These are phyloP conservation scores for Penicillium sp. DNA, from an alignment of 2,329 filamentous ascomycete genomes.

Conservation along the genomic window DNA sequence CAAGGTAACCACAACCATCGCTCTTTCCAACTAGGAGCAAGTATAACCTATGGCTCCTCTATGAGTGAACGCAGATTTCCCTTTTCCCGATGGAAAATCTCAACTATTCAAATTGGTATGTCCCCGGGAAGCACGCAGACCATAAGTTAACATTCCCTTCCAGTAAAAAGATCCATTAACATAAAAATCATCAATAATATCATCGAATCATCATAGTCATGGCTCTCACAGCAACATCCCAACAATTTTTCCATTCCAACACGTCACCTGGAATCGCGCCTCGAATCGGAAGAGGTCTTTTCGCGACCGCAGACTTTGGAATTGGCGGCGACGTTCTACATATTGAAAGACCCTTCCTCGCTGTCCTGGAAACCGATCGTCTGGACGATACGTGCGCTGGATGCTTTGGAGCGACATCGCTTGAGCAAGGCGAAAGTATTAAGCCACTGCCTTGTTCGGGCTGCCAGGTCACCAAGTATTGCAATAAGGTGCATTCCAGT, in stretches of 20 bases:
- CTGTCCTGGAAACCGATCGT: conserved; percentile 58
- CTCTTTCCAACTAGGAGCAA: background rate
- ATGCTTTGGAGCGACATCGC: conserved; percentile 54
- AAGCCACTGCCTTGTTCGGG: conserved; percentile 61
- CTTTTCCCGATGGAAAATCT: background rate
- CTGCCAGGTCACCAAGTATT: conserved; percentile 64
- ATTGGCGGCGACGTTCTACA: conserved; percentile 56
- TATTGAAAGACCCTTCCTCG: conserved; percentile 58
- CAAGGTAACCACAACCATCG: background rate
- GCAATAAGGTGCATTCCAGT: conserved; percentile 56
- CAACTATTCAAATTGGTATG: background rate
- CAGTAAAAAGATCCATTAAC: background rate
- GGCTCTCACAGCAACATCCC: background rate
- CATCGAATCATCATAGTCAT: background rate
- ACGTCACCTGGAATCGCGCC: conserved; percentile 31
- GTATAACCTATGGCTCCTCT: background rate
- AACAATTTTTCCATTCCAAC: conserved; percentile 22
- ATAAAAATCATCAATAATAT: background rate
- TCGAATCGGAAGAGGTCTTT: conserved; percentile 58
- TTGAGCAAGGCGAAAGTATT: conserved; percentile 21
- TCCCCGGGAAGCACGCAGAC: background rate
- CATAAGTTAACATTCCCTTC: background rate
- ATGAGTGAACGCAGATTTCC: background rate
- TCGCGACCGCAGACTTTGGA: conserved; percentile 55
- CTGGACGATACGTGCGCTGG: conserved; percentile 61